Evolutionary conservation across 1,284 basidiomycete species (phyloP).

Genomic region (Puccinia horiana): DNA sequence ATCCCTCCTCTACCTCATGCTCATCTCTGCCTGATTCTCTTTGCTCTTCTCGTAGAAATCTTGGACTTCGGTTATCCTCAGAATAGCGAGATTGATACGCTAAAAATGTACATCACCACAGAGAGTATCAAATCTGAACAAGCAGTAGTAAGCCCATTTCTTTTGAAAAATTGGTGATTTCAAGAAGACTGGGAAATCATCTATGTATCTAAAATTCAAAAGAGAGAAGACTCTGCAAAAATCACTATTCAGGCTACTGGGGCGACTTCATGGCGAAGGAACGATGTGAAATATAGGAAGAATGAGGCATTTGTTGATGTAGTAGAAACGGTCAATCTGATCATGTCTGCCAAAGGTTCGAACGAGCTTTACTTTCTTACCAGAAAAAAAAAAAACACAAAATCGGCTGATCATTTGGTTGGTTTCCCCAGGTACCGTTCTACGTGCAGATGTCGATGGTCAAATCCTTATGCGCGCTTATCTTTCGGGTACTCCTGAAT

Average conservation of each 20-base stretch:
- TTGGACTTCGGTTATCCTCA: constrained; percentile 99
- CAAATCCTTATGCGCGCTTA: constrained; percentile 98
- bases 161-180: too few species aligned
- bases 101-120: constrained; percentile 97
- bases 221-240: constrained; percentile 90
- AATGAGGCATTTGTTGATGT: constrained; percentile 98
- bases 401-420: background rate
- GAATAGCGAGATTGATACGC: constrained; percentile 94
- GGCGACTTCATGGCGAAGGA: constrained; percentile 86
- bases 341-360: constrained; percentile 90
- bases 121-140: constrained; percentile 85
- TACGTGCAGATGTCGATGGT: constrained; percentile 96
- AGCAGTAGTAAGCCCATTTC: constrained; percentile 67
- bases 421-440: constrained; percentile 69
- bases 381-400: background rate
- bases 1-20: background rate
- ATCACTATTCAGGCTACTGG: constrained; percentile 96
- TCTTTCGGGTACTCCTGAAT: constrained; percentile 90
- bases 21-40: background rate
- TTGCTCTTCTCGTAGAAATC: constrained; percentile 69
- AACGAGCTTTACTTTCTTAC: constrained; percentile 50
- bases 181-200: too few species aligned
- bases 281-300: constrained; percentile 95
- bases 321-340: constrained; percentile 90
- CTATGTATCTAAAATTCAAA: too few species aligned